A percentile compares a stretch with the other conserved stretches of the same genome.
These are phyloP conservation scores for Podospora didyma DNA, from an alignment of 495 filamentous ascomycete species.

Conservation along the genomic window DNA sequence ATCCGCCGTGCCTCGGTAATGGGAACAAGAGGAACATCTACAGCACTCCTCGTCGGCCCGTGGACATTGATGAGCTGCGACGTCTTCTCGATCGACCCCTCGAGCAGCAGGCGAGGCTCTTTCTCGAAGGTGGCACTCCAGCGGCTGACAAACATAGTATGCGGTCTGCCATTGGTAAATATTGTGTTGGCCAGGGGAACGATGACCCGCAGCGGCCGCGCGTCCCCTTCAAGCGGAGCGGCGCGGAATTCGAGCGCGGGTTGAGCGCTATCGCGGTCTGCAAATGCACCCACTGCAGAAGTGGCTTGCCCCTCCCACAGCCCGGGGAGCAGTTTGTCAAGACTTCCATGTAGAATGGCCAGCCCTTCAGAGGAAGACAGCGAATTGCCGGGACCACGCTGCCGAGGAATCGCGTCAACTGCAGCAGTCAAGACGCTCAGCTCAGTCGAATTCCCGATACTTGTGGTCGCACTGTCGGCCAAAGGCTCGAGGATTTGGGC, in stretches of 20 bases:
- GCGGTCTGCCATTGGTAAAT: slow-evolving; percentile 64
- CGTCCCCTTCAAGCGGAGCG: slow-evolving; percentile 3
- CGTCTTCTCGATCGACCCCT: slow-evolving; percentile 17
- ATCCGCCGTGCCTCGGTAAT: slow-evolving; percentile 63
- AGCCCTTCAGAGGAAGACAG: slow-evolving; percentile 34
- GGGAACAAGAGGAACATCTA: slow-evolving; percentile 55
- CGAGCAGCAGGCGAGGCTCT: slow-evolving; percentile 8
- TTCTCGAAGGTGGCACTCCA: slow-evolving; percentile 41
- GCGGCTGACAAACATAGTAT: slow-evolving; percentile 54
- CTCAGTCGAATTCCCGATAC: background rate
- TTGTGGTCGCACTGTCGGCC: background rate
- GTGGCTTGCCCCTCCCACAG: slow-evolving; percentile 21
- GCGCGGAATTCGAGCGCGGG: slow-evolving; percentile 15
- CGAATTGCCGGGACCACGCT: background rate
- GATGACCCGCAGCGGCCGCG: slow-evolving; percentile 30
- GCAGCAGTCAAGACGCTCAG: slow-evolving; percentile 32
- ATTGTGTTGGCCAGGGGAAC: slow-evolving; percentile 73
- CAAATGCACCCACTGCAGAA: background rate
- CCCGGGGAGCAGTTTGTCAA: slow-evolving; percentile 27
- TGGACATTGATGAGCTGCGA: slow-evolving; percentile 22
- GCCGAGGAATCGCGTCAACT: slow-evolving; percentile 32
- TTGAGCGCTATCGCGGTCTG: slow-evolving; percentile 1
- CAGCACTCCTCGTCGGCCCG: slow-evolving; percentile 10
- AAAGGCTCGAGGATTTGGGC: slow-evolving; percentile 20
- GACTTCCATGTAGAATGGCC: slow-evolving; percentile 33